These are phyloP conservation scores for Monosporascus ibericus DNA, from an alignment of 2,329 filamentous ascomycete genomes.

Conservation along the genomic window DNA sequence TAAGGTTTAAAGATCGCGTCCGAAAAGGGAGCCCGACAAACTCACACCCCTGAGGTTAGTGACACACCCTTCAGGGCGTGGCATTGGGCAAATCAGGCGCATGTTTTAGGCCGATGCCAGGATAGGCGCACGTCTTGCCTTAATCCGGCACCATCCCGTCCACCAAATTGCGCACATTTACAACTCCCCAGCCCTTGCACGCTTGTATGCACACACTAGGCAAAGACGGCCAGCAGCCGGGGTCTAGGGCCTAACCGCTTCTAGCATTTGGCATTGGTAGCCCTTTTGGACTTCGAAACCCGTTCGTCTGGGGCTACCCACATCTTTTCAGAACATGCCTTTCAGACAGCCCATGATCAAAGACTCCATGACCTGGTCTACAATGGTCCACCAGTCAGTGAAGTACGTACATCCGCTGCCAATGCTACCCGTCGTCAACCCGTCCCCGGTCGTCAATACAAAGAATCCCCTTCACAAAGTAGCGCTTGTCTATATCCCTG, in stretches of 20 bases:
- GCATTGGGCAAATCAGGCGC: conserved; percentile 10
- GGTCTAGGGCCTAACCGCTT: no score
- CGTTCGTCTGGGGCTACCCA: neutral
- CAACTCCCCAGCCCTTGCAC: neutral
- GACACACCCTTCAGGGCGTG: conserved; percentile 2
- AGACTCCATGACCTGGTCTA: neutral
- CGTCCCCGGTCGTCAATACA: conserved; percentile 25
- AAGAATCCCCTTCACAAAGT: conserved; percentile 24
- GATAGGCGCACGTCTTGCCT: conserved; percentile 17
- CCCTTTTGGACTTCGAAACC: neutral
- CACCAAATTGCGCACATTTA: conserved; percentile 2
- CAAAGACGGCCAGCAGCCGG: neutral
- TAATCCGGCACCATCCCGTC: conserved; percentile 13
- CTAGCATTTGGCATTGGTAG: no score
- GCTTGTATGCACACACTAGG: neutral
- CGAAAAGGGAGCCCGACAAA: conserved; percentile 7
- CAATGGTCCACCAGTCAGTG: neutral
- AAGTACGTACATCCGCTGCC: conserved; percentile 8
- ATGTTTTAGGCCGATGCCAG: conserved; percentile 9
- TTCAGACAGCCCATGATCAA: neutral
- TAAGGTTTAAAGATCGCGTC: conserved; percentile 1
- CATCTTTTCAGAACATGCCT: neutral
- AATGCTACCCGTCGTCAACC: conserved; percentile 25
- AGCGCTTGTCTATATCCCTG: conserved; percentile 25
- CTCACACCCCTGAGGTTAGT: conserved; percentile 5